Evolutionary conservation across 192 early-diverging fungal genomes (phyloP), one percentile per base, ranked within the genome.

Genomic region (Coemansia sp.): DNA sequence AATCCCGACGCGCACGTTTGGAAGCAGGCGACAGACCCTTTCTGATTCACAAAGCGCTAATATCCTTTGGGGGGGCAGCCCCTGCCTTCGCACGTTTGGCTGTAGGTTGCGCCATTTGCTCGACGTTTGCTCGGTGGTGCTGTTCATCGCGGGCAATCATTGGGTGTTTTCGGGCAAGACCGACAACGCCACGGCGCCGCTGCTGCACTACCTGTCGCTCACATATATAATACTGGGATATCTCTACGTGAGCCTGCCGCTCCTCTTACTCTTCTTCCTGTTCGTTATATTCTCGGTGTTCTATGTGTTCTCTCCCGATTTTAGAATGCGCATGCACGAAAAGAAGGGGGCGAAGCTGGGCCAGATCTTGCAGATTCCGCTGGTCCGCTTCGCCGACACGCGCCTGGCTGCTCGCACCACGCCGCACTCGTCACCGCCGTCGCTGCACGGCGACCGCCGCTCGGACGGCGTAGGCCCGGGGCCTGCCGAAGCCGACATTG

Each of bases 71-170:
- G 51, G 51, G 25, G 22, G 31, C 23, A 11, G 22, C 23, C 42
- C 42, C 11, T 44, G 42, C 25, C 3, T 27, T 21, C 26, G 35
- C 8, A 40, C 19, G 8, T 28, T 14, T 19, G 48, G 29, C 10
- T 60, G 53, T 78, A 85, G 86, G 22, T 38, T 83, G 23, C 85
- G 84, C 66, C 79, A 78, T 6, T 48, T 82, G 35, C 65, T 87
- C 8, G 81, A 84, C 46, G 30, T 84, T n/a, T 66, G 82, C 58
- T 71, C 79, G 17, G 75, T 81, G n/a, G 64, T 84, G 12, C 74
- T 84, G 77, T 89, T 87, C 52, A 62, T 89, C 38, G 54, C 81
- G 42, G 87, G 85, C 56, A 90, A 90, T 59, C 84, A 84, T 60
- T 82, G 83, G 51, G 52, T 87, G 27, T 89, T 90, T 58, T 65